phyloP scores from a whole-genome alignment of 2,329 filamentous ascomycete genomes.

The Aspergillus sp. region DNA sequence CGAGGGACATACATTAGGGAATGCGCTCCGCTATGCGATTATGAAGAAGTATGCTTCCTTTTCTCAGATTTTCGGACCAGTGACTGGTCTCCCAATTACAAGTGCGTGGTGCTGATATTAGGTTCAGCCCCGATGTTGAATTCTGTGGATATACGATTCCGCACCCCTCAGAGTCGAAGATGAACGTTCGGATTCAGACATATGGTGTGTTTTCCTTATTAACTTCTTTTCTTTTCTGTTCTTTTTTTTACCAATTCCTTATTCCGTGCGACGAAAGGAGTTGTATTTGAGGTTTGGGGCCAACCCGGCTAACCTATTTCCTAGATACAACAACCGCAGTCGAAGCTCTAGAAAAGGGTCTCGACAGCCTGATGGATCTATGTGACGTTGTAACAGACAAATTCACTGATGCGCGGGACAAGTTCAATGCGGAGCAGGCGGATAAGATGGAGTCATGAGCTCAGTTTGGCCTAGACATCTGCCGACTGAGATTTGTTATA shows the following conservation, averaged over 20 bases:
- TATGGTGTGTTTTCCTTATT: conserved; percentile 66
- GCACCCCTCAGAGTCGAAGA: conserved; percentile 91
- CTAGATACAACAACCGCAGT: conserved; percentile 72
- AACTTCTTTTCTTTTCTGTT: too few relatives aligned
- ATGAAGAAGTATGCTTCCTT: conserved; percentile 83
- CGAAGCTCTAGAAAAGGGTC: conserved; percentile 84
- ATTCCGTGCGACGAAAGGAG: too few relatives aligned
- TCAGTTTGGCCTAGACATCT: background rate
- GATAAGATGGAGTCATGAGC: conserved; percentile 36
- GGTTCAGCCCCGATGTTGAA: conserved; percentile 80
- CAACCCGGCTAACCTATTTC: background rate
- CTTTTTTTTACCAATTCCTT: too few relatives aligned
- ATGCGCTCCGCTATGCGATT: conserved; percentile 89
- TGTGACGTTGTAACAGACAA: conserved; percentile 94
- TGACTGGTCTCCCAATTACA: background rate
- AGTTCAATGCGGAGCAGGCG: conserved; percentile 50
- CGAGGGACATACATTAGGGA: conserved; percentile 94
- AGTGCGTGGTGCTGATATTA: background rate
- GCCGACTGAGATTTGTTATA: background rate
- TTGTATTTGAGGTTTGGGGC: too few relatives aligned
- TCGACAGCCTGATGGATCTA: conserved; percentile 83
- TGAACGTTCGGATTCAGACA: conserved; percentile 97
- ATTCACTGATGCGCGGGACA: conserved; percentile 69
- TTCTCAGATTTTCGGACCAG: background rate
- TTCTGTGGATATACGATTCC: conserved; percentile 98